A percentile compares a stretch with the other conserved stretches of the same genome.
These are phyloP conservation scores for Chaetomium cochliodes DNA, from an alignment of 495 filamentous ascomycete species.

Conservation along the genomic window DNA sequence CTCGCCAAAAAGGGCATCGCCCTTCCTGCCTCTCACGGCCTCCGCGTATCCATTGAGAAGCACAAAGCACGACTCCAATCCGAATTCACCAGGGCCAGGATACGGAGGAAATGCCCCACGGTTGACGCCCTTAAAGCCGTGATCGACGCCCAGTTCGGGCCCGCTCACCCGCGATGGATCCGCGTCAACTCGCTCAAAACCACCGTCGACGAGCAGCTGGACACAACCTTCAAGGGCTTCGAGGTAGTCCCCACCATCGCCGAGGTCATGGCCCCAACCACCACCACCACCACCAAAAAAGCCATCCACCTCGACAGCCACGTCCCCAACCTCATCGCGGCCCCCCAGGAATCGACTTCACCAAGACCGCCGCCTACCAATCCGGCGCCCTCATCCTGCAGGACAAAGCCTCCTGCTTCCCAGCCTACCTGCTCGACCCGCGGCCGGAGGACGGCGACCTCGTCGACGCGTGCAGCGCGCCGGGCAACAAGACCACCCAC, in stretches of 20 bases:
- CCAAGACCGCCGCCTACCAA: conserved; percentile 66
- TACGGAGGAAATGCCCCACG: conserved; percentile 66
- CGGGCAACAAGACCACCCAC: conserved; percentile 97
- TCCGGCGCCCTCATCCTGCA: conserved; percentile 81
- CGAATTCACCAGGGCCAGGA: conserved; percentile 75
- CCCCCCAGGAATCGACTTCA: conserved; percentile 68
- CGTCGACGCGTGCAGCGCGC: conserved; percentile 88
- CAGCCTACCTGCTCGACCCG: conserved; percentile 76
- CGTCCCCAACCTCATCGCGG: conserved; percentile 78
- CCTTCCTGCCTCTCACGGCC: conserved; percentile 70
- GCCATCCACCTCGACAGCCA: conserved; percentile 64
- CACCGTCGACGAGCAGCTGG: conserved; percentile 64
- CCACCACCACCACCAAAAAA: conserved; percentile 21
- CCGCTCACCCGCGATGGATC: conserved; percentile 75
- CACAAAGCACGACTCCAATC: conserved; percentile 79
- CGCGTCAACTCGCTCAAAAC: conserved; percentile 79
- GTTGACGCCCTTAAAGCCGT: conserved; percentile 60
- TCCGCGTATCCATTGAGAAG: conserved; percentile 68
- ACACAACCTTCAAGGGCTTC: conserved; percentile 64
- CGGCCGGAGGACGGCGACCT: conserved; percentile 62
- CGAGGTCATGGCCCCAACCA: conserved; percentile 37
- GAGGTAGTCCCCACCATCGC: conserved; percentile 49
- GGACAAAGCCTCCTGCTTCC: conserved; percentile 96
- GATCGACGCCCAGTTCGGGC: conserved; percentile 47
- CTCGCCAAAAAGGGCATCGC: conserved; percentile 77